phyloP scores from a whole-genome alignment of 441 rosid species.

The Populus hybrid region DNA sequence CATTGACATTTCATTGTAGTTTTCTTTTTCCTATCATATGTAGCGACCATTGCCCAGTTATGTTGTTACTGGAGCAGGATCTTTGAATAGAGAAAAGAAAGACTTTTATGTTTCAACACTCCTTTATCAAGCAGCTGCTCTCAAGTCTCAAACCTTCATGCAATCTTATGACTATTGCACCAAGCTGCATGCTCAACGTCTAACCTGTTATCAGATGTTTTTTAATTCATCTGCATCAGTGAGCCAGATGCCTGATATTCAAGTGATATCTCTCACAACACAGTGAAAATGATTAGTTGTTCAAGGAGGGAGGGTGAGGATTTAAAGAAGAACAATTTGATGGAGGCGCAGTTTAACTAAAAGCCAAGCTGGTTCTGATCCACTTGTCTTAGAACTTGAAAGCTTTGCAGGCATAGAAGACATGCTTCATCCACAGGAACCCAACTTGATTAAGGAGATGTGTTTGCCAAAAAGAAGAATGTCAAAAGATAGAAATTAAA shows the following conservation, averaged over 20 bases:
- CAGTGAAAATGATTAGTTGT: neutral
- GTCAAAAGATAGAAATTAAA: neutral
- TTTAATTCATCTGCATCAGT: neutral
- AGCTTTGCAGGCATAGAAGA: neutral
- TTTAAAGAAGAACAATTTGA: neutral
- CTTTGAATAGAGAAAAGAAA: neutral
- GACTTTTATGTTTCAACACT: neutral
- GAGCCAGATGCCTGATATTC: neutral
- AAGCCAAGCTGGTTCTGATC: neutral
- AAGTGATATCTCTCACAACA: neutral
- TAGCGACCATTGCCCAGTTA: neutral
- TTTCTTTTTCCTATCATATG: neutral
- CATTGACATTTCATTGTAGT: neutral
- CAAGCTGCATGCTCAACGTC: neutral
- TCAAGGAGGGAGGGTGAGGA: neutral
- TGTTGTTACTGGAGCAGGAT: neutral
- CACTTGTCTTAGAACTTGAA: neutral
- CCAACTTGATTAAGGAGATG: neutral
- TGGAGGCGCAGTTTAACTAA: neutral
- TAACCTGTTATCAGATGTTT: neutral
- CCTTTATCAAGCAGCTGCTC: neutral
- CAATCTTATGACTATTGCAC: neutral
- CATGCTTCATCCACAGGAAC: neutral
- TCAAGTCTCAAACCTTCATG: neutral
- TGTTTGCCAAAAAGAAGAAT: neutral